phyloP scores from a whole-genome alignment of 805 yeast genomes.

The Kodamaea restingae region DNA sequence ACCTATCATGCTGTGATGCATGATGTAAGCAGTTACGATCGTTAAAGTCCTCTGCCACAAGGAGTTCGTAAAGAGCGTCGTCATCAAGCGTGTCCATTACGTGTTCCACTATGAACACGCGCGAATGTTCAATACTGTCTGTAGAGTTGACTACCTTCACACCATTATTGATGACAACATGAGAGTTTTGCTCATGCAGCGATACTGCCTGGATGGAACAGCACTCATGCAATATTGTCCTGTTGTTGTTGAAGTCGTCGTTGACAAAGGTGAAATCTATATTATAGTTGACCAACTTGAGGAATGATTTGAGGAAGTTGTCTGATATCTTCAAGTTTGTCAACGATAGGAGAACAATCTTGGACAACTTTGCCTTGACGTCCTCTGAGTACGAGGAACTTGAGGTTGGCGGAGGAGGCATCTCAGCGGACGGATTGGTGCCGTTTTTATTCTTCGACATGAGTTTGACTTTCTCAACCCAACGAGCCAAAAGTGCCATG shows the following conservation, averaged over 20 bases:
- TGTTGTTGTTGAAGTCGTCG: slow-evolving; percentile 52
- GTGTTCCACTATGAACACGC: slow-evolving; percentile 34
- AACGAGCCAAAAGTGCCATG: slow-evolving; percentile 29
- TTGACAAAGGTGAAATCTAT: slow-evolving; percentile 65
- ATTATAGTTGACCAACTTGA: slow-evolving; percentile 35
- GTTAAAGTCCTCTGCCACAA: slow-evolving; percentile 50
- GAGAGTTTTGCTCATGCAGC: slow-evolving; percentile 21
- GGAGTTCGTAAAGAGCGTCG: slow-evolving; percentile 17
- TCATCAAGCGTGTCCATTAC: slow-evolving; percentile 22
- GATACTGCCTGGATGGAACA: slow-evolving; percentile 36
- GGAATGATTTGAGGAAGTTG: slow-evolving; percentile 49
- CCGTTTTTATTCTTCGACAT: background rate
- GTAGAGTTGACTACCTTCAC: slow-evolving; percentile 36
- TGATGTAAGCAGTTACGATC: slow-evolving; percentile 87
- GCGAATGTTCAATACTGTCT: slow-evolving; percentile 35
- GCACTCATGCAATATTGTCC: slow-evolving; percentile 73
- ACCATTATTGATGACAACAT: slow-evolving; percentile 40
- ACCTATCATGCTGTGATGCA: slow-evolving; percentile 58
- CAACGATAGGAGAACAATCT: slow-evolving; percentile 67
- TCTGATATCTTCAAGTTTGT: slow-evolving; percentile 64
- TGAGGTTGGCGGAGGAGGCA: slow-evolving; percentile 4
- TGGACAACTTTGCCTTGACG: slow-evolving; percentile 45
- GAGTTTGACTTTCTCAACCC: slow-evolving; percentile 35
- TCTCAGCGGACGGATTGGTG: background rate
- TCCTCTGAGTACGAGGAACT: slow-evolving; percentile 10